Evolutionary conservation across 331 rosid genomes (phyloP).

Genomic region (Malus hybrid): DNA sequence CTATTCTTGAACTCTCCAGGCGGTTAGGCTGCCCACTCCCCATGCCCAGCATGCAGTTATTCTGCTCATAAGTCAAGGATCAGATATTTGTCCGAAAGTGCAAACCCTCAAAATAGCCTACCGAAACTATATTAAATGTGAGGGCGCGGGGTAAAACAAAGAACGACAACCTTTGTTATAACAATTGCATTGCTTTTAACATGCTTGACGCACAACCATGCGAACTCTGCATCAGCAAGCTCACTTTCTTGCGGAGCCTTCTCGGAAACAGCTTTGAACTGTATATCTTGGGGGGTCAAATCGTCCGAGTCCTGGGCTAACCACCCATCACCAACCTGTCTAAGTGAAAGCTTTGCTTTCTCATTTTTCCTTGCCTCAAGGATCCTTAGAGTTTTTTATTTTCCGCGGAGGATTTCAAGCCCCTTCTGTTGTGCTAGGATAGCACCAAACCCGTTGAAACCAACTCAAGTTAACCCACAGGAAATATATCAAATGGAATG

Average conservation of each 20-base stretch:
- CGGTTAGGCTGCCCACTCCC: constrained; percentile 99
- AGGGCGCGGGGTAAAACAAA: constrained; percentile 8
- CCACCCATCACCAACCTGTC: constrained; percentile 97
- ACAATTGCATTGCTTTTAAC: constrained; percentile 94
- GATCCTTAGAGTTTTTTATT: constrained; percentile 79
- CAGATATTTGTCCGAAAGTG: not conserved
- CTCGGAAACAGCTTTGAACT: constrained; percentile 49
- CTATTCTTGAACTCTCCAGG: constrained; percentile 74
- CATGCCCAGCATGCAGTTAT: constrained; percentile 89
- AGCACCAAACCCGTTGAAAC: no score
- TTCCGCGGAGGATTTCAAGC: constrained; percentile 77
- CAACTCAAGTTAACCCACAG: no score
- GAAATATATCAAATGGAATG: no score
- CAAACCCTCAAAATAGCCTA: no score
- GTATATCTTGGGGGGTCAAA: constrained; percentile 58
- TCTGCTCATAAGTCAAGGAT: constrained; percentile 37
- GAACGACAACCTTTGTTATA: constrained; percentile 58
- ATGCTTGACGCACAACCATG: constrained; percentile 89
- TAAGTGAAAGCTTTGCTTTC: constrained; percentile 78
- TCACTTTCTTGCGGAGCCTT: constrained; percentile 54
- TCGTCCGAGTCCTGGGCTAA: constrained; percentile 87
- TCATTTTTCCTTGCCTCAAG: constrained; percentile 68
- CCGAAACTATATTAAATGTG: constrained; percentile 18
- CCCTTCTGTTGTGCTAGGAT: constrained; percentile 33
- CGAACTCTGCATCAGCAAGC: constrained; percentile 72